Conservation (phyloP, 139 green algal species). For the Diplosphaera chodatii region DNA sequence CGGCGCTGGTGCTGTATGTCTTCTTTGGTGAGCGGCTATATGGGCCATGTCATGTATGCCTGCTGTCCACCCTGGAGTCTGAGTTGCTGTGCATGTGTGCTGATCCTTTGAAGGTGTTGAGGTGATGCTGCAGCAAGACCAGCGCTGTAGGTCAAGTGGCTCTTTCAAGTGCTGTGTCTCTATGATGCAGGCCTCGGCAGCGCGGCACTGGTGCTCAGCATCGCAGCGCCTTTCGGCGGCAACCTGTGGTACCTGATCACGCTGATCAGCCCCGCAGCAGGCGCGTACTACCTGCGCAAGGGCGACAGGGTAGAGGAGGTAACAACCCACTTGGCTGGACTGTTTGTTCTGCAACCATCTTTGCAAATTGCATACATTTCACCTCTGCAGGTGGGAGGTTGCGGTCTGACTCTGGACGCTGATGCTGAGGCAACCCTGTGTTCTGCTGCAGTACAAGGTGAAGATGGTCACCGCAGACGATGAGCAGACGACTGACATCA, state of each 20-base stretch:
- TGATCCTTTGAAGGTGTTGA: no score
- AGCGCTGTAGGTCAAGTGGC: no score
- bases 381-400: no score
- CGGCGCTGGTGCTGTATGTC: slow-evolving; percentile 76
- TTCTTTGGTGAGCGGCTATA: slow-evolving; percentile 73
- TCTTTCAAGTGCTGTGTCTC: neutral
- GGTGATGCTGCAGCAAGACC: no score
- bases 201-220: slow-evolving; percentile 76
- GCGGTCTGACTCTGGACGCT: no score
- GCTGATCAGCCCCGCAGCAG: slow-evolving; percentile 58
- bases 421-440: no score
- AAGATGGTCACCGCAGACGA: slow-evolving; percentile 90
- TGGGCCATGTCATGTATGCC: no score
- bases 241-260: slow-evolving; percentile 74
- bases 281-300: slow-evolving; percentile 75
- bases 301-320: slow-evolving; percentile 67
- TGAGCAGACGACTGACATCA: slow-evolving; percentile 79
- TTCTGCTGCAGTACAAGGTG: slow-evolving; percentile 33
- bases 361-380: no score
- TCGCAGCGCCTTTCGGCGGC: slow-evolving; percentile 42
- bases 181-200: slow-evolving; percentile 66
- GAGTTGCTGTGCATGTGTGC: no score
- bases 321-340: neutral
- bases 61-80: no score
- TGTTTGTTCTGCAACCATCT: no score